phyloP scores from a whole-genome alignment of 192 early-diverging fungal genomes.

The Linnemannia hyalina region DNA sequence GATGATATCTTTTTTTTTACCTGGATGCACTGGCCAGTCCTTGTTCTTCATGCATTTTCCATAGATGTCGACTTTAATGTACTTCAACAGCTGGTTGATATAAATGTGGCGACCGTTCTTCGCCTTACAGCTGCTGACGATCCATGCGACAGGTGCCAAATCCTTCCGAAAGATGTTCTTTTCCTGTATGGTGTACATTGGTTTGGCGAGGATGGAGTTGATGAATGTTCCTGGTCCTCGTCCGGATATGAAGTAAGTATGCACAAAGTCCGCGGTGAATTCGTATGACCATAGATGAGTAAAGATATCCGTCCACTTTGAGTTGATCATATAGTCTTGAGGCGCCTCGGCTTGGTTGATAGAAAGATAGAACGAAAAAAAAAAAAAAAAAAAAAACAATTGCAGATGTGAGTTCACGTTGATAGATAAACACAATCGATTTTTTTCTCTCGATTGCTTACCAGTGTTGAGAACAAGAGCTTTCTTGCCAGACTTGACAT shows the following conservation, averaged over 20 bases:
- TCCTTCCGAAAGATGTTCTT: slow-evolving; percentile 16
- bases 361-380: background rate
- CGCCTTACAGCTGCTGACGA: slow-evolving; percentile 38
- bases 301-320: slow-evolving; percentile 23
- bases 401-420: background rate
- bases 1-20: background rate
- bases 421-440: background rate
- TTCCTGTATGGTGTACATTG: slow-evolving; percentile 10
- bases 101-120: slow-evolving; percentile 43
- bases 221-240: slow-evolving; percentile 7
- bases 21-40: slow-evolving; percentile 35
- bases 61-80: slow-evolving; percentile 49
- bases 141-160: slow-evolving; percentile 50
- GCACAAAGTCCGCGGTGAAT: slow-evolving; percentile 30
- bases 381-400: background rate
- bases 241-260: slow-evolving; percentile 12
- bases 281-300: slow-evolving; percentile 25
- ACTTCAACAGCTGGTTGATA: slow-evolving; percentile 44
- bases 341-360: slow-evolving; percentile 24
- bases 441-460: background rate
- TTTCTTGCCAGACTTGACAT: slow-evolving; percentile 15
- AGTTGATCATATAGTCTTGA: slow-evolving; percentile 1
- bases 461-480: slow-evolving; percentile 16
- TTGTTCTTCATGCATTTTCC: slow-evolving; percentile 45
- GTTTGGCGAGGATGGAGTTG: background rate